Base-by-base conservation (phyloP, 306 rosid genomes). In the Hippophae rhamnoides region DNA sequence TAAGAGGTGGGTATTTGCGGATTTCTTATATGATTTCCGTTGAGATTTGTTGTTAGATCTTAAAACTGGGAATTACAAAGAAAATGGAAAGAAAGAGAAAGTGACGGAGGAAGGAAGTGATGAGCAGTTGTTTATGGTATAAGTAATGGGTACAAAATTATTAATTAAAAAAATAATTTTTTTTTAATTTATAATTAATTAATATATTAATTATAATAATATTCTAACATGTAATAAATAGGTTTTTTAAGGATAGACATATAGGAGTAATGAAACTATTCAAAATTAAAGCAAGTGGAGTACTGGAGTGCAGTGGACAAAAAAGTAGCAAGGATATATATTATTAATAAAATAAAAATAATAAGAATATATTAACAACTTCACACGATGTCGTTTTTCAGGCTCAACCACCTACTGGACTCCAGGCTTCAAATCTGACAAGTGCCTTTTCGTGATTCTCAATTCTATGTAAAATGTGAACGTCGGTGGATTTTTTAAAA, bases 11-110 rank as follows among this genome's bases (percentile, higher is more conserved):
- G 56, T 18, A n/a, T 27, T 38, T 10, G 50, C 31, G 50, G 43
- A 41, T 41, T 23, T 40, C 7, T 52, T 18, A 6, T 52, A 52
- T 27, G 48, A 41, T 25, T 12, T 45, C 54, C 25, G 38, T 52
- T 47, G 48, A 52, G 46, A 53, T 61, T 48, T 43, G 8, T 31
- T 47, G 7, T 44, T 54, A 58, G 77, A 72, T 72, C 77, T 72
- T 47, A 47, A 66, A 60, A 65, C 71, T 60, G 77, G 14, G 10
- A 25, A 64, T 4, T 46, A 31, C n/a, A 54, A 41, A 7, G 10
- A 8, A 23, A 23, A 9, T 13, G 8, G 7, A 0, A 38, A 9
- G 7, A 10, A 10, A 25, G 10, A 69, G 27, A 14, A 31, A 45
- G 41, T 38, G 60, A 12, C 9, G 11, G 41, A 25, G 42, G 11